Percentiles rank a stretch among this genome's conserved stretches.
phyloP scores from a whole-genome alignment of 2,329 filamentous ascomycete species.

The Ceratocystiopsis sp. region DNA sequence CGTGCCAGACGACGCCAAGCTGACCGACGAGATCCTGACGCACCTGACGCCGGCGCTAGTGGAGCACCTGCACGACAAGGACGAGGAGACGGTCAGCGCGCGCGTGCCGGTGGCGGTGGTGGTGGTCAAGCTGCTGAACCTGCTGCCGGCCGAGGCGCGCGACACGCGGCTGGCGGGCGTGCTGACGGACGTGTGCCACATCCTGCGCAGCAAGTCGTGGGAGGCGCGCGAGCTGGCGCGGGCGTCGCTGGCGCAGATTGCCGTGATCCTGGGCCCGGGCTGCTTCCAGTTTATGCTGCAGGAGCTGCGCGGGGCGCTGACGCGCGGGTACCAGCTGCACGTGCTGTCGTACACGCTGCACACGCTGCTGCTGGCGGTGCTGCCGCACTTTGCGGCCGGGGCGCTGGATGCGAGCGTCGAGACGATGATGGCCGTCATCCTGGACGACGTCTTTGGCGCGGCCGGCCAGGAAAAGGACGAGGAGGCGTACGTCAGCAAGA shows the following conservation, averaged over 20 bases:
- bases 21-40: constrained; percentile 53
- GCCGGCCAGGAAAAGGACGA: constrained; percentile 94
- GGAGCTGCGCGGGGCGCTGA: constrained; percentile 68
- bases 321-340: constrained; percentile 80
- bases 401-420: constrained; percentile 78
- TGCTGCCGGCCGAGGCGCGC: constrained; percentile 59
- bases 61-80: constrained; percentile 83
- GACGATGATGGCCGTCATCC: constrained; percentile 65
- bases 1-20: constrained; percentile 48
- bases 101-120: constrained; percentile 82
- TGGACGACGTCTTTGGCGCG: constrained; percentile 93
- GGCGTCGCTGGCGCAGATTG: constrained; percentile 73
- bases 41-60: constrained; percentile 64
- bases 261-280: constrained; percentile 58
- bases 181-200: constrained; percentile 82
- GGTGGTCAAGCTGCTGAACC: constrained; percentile 68
- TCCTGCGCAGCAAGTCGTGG: constrained; percentile 73
- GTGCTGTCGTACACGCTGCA: constrained; percentile 92
- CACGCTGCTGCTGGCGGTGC: constrained; percentile 63
- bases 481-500: constrained; percentile 83
- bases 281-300: constrained; percentile 90
- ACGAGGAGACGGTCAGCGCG: constrained; percentile 84
- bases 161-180: constrained; percentile 62
- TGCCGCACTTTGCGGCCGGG: constrained; percentile 58
- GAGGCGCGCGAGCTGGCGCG: constrained; percentile 83